A percentile compares a stretch with the other conserved stretches of the same genome.
phyloP scores from a whole-genome alignment of 139 green algal species.

The Choricystis sp. region DNA sequence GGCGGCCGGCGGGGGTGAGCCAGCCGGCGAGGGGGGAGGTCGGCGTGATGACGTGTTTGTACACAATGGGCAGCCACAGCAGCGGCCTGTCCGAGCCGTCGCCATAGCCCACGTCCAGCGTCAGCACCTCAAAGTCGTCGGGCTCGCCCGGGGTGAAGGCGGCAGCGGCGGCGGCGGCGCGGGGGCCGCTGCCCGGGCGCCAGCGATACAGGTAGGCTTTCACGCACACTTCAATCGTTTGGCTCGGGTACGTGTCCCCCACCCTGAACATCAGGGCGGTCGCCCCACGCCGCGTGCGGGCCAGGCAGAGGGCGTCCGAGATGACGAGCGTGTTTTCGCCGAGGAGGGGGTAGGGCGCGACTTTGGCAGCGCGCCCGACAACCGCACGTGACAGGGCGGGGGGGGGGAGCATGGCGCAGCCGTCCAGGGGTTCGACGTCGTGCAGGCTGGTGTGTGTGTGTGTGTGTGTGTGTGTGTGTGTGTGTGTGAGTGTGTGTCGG shows the following conservation, averaged over 20 bases:
- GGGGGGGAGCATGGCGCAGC: conserved; percentile 26
- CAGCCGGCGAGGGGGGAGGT: conserved; percentile 23
- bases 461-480: no score
- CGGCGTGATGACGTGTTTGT: conserved; percentile 37
- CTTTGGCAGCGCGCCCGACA: conserved; percentile 23
- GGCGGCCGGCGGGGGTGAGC: conserved; percentile 10
- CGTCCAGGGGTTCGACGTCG: conserved; percentile 48
- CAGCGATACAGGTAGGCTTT: conserved; percentile 57
- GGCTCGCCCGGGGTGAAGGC: neutral
- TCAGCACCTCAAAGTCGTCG: conserved; percentile 1
- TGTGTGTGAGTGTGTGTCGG: no score
- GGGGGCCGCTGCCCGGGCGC: neutral
- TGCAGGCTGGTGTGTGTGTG: conserved; percentile 62
- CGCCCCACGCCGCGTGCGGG: conserved; percentile 5
- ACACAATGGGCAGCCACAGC: conserved; percentile 41
- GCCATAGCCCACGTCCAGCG: conserved; percentile 3
- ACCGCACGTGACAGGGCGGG: conserved; percentile 30
- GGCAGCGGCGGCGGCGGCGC: no score
- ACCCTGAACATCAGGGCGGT: conserved; percentile 20
- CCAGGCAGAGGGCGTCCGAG: conserved; percentile 21
- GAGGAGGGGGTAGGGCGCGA: conserved; percentile 39
- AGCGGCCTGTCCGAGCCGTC: conserved; percentile 22
- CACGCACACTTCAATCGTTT: conserved; percentile 45
- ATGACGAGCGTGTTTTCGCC: conserved; percentile 66
- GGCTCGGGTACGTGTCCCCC: conserved; percentile 54